These are phyloP conservation scores for Galeopsis tetrahit DNA, from an alignment of 257 asterid genomes.

Conservation along the genomic window DNA sequence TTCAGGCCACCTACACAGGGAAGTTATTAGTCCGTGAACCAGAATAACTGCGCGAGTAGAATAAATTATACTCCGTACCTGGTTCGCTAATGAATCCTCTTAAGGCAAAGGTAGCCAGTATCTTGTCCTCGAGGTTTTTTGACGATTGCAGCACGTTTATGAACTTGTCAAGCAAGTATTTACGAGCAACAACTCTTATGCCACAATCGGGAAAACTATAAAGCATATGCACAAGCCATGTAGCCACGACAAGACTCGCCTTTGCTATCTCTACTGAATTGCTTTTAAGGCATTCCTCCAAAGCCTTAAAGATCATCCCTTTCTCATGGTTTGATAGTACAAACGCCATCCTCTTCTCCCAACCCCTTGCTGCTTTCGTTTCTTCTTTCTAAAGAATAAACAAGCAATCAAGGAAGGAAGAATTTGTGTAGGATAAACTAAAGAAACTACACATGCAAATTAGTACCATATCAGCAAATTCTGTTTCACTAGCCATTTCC, in stretches of 20 bases:
- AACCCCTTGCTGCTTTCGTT: constrained; percentile 59
- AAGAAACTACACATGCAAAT: neutral
- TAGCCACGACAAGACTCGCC: constrained; percentile 61
- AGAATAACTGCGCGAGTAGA: neutral
- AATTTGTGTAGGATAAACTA: neutral
- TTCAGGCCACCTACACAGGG: constrained; percentile 47
- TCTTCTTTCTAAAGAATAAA: constrained; percentile 57
- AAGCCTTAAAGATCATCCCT: constrained; percentile 65
- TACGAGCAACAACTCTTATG: constrained; percentile 63
- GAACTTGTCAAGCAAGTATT: constrained; percentile 72
- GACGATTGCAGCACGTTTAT: constrained; percentile 73
- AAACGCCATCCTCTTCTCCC: constrained; percentile 77
- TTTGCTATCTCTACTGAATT: constrained; percentile 73
- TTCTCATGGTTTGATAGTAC: constrained; percentile 74
- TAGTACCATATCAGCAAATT: constrained; percentile 48
- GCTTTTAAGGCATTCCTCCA: constrained; percentile 74
- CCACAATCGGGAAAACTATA: constrained; percentile 73
- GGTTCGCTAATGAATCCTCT: constrained; percentile 66
- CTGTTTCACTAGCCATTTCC: constrained; percentile 41
- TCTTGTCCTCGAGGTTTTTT: constrained; percentile 75
- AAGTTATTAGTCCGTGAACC: constrained; percentile 20
- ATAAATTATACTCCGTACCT: constrained; percentile 41
- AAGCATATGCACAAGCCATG: constrained; percentile 84
- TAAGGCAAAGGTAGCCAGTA: constrained; percentile 73
- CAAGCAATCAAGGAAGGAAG: neutral